phyloP scores from a whole-genome alignment of 2,329 filamentous ascomycete genomes.

The Westerdykella sp. region DNA sequence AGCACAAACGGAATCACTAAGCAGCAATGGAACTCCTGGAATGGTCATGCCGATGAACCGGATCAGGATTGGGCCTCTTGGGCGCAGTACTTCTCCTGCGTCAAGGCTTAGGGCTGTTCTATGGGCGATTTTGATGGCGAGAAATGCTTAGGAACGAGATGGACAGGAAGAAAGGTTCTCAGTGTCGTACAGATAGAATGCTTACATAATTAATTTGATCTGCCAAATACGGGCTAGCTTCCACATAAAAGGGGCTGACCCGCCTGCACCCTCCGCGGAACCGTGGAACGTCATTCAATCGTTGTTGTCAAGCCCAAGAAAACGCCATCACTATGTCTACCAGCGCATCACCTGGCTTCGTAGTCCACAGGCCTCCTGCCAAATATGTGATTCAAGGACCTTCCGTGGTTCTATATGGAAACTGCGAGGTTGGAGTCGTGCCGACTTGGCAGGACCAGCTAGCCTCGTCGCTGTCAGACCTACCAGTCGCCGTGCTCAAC shows the following conservation, averaged over 20 bases:
- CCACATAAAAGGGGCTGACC: too few species aligned
- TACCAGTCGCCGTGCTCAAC: constrained; percentile 51
- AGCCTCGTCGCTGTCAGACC: constrained; percentile 29
- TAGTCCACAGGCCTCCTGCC: constrained; percentile 19
- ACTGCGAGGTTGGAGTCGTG: constrained; percentile 38
- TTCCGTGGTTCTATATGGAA: constrained; percentile 54
- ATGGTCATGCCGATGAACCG: constrained; percentile 9
- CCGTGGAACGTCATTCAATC: too few species aligned
- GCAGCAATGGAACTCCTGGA: constrained; percentile 17
- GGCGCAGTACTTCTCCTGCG: constrained; percentile 15
- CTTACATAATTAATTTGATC: background rate
- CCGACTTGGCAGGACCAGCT: constrained; percentile 50
- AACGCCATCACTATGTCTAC: background rate
- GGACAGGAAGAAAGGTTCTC: background rate
- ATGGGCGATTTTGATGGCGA: background rate
- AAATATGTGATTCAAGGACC: constrained; percentile 12
- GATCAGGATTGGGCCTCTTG: constrained; percentile 9
- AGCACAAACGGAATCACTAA: constrained; percentile 9
- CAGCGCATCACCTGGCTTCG: background rate
- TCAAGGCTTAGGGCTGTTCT: constrained; percentile 5
- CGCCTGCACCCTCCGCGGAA: too few species aligned
- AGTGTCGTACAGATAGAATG: background rate
- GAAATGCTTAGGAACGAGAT: background rate
- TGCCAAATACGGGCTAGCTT: background rate
- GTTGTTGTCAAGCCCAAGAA: background rate